These are phyloP conservation scores for Orbilia quercus DNA, from an alignment of 2,329 filamentous ascomycete species.

Conservation along the genomic window DNA sequence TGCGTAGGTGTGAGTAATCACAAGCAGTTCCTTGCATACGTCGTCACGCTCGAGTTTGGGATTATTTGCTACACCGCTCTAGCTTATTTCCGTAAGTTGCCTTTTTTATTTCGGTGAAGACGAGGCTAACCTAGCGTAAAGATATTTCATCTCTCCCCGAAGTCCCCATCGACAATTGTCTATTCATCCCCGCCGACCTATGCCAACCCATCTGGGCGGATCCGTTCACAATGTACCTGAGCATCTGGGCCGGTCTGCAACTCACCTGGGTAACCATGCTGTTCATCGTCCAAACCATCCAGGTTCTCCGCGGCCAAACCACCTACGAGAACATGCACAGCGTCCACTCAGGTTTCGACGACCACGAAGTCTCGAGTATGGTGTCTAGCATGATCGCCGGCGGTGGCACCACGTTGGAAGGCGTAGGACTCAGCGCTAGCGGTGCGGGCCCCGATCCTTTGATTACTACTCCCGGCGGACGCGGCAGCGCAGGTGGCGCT, in stretches of 20 bases:
- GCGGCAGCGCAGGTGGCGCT: constrained; percentile 62
- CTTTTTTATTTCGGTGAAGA: too few relatives aligned
- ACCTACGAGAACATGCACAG: constrained; percentile 97
- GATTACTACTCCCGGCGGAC: constrained; percentile 57
- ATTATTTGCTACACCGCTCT: constrained; percentile 61
- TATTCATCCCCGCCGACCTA: constrained; percentile 77
- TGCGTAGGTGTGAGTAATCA: constrained; percentile 96
- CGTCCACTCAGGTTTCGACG: constrained; percentile 68
- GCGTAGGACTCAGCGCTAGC: constrained; percentile 75
- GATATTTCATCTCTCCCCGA: constrained; percentile 59
- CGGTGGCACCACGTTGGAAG: constrained; percentile 72
- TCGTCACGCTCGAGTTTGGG: constrained; percentile 79
- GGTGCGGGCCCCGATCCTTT: constrained; percentile 73
- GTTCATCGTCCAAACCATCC: constrained; percentile 89
- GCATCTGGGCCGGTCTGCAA: constrained; percentile 83
- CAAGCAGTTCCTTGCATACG: constrained; percentile 92
- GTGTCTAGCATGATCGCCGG: constrained; percentile 81
- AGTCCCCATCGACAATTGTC: constrained; percentile 68
- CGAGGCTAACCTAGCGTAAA: too few relatives aligned
- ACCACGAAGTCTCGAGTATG: constrained; percentile 66
- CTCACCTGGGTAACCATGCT: constrained; percentile 98
- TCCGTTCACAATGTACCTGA: constrained; percentile 82
- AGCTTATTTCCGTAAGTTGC: constrained; percentile 57
- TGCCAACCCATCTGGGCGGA: constrained; percentile 84
- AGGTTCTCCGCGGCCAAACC: constrained; percentile 90